Percentiles rank a stretch among this genome's conserved stretches.
Conservation (phyloP, 192 early-diverging fungal species). For the Backusella psychrophila region DNA sequence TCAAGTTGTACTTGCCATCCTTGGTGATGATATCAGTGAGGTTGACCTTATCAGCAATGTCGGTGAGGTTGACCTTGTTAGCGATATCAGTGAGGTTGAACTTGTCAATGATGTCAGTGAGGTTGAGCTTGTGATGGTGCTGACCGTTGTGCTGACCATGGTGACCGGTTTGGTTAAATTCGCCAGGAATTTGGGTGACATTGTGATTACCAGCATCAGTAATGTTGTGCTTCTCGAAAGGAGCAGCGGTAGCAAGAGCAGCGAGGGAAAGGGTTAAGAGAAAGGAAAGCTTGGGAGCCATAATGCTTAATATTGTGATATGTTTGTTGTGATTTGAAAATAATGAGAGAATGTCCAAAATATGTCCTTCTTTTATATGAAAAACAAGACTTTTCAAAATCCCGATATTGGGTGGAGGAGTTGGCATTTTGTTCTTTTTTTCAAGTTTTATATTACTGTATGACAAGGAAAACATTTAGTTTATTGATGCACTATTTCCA, state of each 20-base stretch:
- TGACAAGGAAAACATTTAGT: neutral
- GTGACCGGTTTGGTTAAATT: neutral
- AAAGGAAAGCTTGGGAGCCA: constrained; percentile 3
- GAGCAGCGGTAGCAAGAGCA: neutral
- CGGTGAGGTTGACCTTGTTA: too few relatives aligned
- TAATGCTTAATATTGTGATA: neutral
- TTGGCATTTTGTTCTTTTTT: neutral
- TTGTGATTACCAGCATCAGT: neutral
- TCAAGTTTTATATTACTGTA: neutral
- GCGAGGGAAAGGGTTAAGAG: neutral
- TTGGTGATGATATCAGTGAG: too few relatives aligned
- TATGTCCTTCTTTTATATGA: neutral
- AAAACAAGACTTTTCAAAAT: neutral
- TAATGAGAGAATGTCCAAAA: neutral
- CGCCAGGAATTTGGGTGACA: neutral
- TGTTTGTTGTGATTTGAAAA: neutral
- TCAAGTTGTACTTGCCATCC: too few relatives aligned
- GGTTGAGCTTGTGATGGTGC: neutral
- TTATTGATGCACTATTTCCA: neutral
- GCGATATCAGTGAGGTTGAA: neutral
- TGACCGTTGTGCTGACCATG: neutral
- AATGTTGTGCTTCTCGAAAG: neutral
- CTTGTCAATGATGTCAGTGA: neutral
- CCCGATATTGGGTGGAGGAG: neutral
- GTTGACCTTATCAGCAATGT: too few relatives aligned